Percentiles rank a stretch among this genome's conserved stretches.
Conservation (phyloP, 768 basidiomycete species). For the Lepiota venenata region DNA sequence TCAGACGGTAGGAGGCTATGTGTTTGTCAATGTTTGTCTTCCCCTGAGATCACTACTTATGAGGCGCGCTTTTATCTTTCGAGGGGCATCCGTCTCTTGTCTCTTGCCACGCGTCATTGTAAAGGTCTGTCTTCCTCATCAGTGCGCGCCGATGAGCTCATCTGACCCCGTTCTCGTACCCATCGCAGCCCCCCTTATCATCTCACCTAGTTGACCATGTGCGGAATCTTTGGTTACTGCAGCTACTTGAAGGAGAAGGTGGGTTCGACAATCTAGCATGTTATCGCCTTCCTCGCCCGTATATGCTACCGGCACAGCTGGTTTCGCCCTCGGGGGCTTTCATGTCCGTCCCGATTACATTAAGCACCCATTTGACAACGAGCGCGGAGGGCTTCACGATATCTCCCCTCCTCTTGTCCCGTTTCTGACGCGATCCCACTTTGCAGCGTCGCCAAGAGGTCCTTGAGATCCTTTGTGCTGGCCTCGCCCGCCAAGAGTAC, state of each 20-base stretch:
- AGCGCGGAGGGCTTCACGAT: background rate
- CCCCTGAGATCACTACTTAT: slow-evolving; percentile 15
- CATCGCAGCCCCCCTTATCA: slow-evolving; percentile 3
- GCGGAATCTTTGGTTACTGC: slow-evolving; percentile 97
- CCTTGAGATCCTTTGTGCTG: slow-evolving; percentile 86
- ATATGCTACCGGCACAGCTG: background rate
- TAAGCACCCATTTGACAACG: background rate
- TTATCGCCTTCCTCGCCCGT: background rate
- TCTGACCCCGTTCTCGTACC: slow-evolving; percentile 1
- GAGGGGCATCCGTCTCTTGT: slow-evolving; percentile 5
- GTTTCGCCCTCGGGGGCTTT: background rate
- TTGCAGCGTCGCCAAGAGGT: slow-evolving; percentile 82
- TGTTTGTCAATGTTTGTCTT: slow-evolving; percentile 29
- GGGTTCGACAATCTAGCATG: slow-evolving; percentile 22
- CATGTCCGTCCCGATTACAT: background rate
- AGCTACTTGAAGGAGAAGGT: slow-evolving; percentile 95
- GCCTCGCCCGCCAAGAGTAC: slow-evolving; percentile 94
- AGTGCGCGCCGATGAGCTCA: background rate
- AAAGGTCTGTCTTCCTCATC: slow-evolving; percentile 15
- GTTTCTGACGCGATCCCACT: slow-evolving; percentile 17
- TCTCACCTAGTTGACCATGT: slow-evolving; percentile 47
- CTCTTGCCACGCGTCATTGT: slow-evolving; percentile 20
- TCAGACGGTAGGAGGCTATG: background rate
- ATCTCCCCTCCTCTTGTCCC: slow-evolving; percentile 2
- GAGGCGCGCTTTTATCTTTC: slow-evolving; percentile 6